Percentiles rank a stretch among this genome's conserved stretches.
Conservation (phyloP, 108 stramenopile genomes). For the Nannochloropsis oceanica region DNA sequence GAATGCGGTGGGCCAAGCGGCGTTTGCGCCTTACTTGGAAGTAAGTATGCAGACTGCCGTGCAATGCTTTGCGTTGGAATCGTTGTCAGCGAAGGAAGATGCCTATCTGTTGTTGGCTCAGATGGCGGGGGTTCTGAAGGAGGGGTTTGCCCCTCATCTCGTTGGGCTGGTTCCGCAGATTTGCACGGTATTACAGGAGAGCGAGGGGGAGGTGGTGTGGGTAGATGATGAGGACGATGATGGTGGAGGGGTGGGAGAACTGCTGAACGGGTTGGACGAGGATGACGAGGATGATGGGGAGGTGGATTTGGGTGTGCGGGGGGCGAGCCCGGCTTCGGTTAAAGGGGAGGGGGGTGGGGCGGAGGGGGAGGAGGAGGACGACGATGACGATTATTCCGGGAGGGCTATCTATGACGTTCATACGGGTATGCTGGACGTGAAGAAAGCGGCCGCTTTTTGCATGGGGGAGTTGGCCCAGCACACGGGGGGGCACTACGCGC, state of each 20-base stretch:
- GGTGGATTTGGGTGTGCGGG: background rate
- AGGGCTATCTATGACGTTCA: background rate
- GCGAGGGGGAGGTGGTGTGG: background rate
- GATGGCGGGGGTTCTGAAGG: conserved; percentile 65
- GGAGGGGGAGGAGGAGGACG: background rate
- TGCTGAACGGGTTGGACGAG: background rate
- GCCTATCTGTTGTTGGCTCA: conserved; percentile 1
- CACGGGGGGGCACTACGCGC: background rate
- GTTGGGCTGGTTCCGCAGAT: conserved; percentile 77
- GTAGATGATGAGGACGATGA: conserved; percentile 29
- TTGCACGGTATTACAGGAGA: background rate
- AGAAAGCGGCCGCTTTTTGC: background rate
- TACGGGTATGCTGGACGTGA: background rate
- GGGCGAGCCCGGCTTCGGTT: background rate
- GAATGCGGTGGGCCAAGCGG: conserved; percentile 77
- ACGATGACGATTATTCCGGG: background rate
- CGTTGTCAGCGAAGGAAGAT: background rate
- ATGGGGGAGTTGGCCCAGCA: background rate
- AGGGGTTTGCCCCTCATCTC: conserved; percentile 76
- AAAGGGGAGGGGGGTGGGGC: background rate
- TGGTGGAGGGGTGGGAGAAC: background rate
- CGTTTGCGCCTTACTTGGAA: conserved; percentile 81
- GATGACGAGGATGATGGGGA: conserved; percentile 23
- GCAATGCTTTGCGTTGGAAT: background rate
- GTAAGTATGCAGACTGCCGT: conserved; percentile 58